A percentile compares a stretch with the other conserved stretches of the same genome.
Evolutionary conservation across 1,139 yeast species (phyloP).

Genomic region (Scheffersomyces cryptocercus): DNA sequence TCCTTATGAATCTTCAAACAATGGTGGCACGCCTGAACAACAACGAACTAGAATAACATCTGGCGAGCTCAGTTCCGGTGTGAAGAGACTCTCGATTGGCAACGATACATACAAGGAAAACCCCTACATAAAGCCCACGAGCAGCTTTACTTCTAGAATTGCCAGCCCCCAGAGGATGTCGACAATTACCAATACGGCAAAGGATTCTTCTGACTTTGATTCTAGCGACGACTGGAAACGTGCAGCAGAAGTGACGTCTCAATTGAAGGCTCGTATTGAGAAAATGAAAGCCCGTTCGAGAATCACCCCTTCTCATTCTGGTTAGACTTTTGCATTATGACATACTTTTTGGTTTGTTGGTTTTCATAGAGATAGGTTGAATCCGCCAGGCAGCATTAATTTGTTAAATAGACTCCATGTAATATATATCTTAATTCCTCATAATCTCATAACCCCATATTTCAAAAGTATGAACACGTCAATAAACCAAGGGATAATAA

Average conservation of each 20-base stretch:
- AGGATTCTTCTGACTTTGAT: conserved; percentile 30
- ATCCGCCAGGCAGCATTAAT: no score
- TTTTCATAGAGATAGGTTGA: no score
- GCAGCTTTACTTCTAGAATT: conserved; percentile 12
- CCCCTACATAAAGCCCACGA: conserved; percentile 10
- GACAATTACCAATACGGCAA: conserved; percentile 8
- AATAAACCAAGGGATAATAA: no score
- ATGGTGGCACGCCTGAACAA: conserved; percentile 7
- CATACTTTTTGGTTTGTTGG: no score
- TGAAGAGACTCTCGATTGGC: conserved; percentile 47
- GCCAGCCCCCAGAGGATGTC: conserved; percentile 21
- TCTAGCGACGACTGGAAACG: conserved; percentile 70
- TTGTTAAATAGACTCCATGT: no score
- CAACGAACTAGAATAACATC: conserved; percentile 25
- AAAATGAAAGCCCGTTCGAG: conserved; percentile 77
- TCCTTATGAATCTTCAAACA: not conserved
- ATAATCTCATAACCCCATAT: no score
- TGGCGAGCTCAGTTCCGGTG: conserved; percentile 46
- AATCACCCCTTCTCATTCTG: conserved; percentile 7
- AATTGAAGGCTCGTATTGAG: conserved; percentile 82
- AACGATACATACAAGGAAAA: conserved; percentile 25
- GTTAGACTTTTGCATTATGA: no score
- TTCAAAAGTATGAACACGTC: no score
- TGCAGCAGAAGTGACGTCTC: conserved; percentile 87
- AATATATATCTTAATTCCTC: no score